phyloP scores from a whole-genome alignment of 2,329 filamentous ascomycete genomes.

The Colletotrichum musicola region DNA sequence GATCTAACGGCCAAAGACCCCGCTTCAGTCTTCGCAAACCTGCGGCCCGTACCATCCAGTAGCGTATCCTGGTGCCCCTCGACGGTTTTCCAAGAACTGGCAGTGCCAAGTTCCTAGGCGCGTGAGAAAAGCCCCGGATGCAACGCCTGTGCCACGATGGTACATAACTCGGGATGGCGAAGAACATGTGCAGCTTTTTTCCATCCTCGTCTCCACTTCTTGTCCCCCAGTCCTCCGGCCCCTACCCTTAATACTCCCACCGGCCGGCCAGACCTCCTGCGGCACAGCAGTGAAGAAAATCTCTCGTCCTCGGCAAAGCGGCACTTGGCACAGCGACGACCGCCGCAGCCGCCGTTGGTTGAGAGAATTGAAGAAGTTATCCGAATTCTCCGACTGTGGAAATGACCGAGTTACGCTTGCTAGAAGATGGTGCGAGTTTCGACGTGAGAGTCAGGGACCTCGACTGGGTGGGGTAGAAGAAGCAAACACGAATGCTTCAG shows the following conservation, averaged over 20 bases:
- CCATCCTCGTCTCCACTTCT: conserved; percentile 2
- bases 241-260: background rate
- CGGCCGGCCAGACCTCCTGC: background rate
- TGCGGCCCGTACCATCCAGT: conserved; percentile 15
- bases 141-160: background rate
- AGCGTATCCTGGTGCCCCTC: background rate
- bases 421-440: too few species aligned
- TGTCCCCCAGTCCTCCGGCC: background rate
- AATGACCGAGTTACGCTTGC: too few species aligned
- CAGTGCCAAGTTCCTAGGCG: conserved; percentile 7
- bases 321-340: background rate
- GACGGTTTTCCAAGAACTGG: background rate
- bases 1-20: conserved; percentile 9
- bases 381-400: too few species aligned
- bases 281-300: background rate
- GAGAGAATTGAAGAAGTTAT: background rate
- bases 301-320: conserved; percentile 10
- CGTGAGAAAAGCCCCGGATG: conserved; percentile 1
- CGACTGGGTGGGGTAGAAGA: too few species aligned
- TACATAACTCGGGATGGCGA: background rate
- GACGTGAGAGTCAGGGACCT: too few species aligned
- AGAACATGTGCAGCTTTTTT: background rate
- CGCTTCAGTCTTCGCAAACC: background rate
- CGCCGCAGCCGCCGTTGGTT: background rate
- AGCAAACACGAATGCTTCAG: too few species aligned